phyloP scores from a whole-genome alignment of 2,329 filamentous ascomycete species.

The Mycosphaerella sp. region DNA sequence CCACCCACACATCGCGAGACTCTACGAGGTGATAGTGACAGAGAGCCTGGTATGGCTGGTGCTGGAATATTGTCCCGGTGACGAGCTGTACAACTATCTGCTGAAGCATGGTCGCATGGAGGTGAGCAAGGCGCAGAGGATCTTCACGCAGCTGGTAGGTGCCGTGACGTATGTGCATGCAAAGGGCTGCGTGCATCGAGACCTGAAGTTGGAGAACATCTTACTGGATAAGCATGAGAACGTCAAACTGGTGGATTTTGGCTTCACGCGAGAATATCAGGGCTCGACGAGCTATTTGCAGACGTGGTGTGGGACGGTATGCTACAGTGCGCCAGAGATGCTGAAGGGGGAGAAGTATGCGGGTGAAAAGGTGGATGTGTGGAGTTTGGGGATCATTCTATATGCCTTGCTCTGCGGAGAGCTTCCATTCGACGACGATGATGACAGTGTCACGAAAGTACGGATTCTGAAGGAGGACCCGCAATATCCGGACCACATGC shows the following conservation, averaged over 20 bases:
- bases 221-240: slow-evolving; percentile 94
- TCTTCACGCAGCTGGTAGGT: slow-evolving; percentile 91
- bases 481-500: slow-evolving; percentile 72
- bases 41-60: slow-evolving; percentile 94
- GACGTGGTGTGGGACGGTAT: slow-evolving; percentile 96
- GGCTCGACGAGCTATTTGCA: slow-evolving; percentile 90
- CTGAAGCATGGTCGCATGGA: slow-evolving; percentile 78
- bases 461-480: slow-evolving; percentile 83
- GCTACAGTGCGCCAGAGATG: slow-evolving; percentile 98
- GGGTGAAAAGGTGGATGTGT: slow-evolving; percentile 95
- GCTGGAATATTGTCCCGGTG: slow-evolving; percentile 91
- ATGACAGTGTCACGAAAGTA: slow-evolving; percentile 78
- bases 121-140: slow-evolving; percentile 82
- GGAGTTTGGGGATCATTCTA: slow-evolving; percentile 79
- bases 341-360: slow-evolving; percentile 97
- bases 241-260: slow-evolving; percentile 96
- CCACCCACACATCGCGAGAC: slow-evolving; percentile 89
- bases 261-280: slow-evolving; percentile 95
- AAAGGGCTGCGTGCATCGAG: slow-evolving; percentile 91
- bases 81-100: slow-evolving; percentile 95
- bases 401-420: slow-evolving; percentile 78
- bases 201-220: slow-evolving; percentile 95
- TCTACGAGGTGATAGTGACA: slow-evolving; percentile 98
- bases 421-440: slow-evolving; percentile 93
- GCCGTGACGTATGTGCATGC: slow-evolving; percentile 93